These are phyloP conservation scores for Cladophialophora psammophila DNA, from an alignment of 2,329 filamentous ascomycete species.

Conservation along the genomic window DNA sequence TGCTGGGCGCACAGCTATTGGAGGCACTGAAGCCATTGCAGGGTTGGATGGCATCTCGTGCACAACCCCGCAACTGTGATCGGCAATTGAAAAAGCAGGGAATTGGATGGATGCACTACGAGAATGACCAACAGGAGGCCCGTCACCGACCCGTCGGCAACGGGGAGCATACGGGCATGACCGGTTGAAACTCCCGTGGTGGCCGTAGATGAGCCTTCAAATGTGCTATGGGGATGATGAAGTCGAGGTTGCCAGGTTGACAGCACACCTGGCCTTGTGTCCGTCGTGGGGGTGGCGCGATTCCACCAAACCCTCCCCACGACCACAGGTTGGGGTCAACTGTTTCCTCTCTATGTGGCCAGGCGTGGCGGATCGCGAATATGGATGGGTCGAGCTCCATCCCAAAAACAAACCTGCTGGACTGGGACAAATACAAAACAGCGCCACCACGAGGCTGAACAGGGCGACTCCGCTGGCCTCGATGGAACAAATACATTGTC, in stretches of 20 bases:
- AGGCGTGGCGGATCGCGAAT: neutral
- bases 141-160: constrained; percentile 1
- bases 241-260: neutral
- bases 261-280: neutral
- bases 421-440: neutral
- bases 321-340: neutral
- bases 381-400: neutral
- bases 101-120: neutral
- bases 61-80: constrained; percentile 16
- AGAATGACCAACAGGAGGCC: neutral
- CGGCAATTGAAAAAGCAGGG: constrained; percentile 16
- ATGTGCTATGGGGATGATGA: no score
- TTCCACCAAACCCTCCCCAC: neutral
- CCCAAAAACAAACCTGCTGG: neutral
- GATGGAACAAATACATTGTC: neutral
- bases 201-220: no score
- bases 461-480: neutral
- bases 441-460: neutral
- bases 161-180: constrained; percentile 7
- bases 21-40: neutral
- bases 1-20: neutral
- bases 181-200: neutral
- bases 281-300: neutral
- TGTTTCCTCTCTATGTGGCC: neutral
- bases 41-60: neutral